Conservation (phyloP, 2,329 filamentous ascomycete species). For the Bipolaris victoriae region DNA sequence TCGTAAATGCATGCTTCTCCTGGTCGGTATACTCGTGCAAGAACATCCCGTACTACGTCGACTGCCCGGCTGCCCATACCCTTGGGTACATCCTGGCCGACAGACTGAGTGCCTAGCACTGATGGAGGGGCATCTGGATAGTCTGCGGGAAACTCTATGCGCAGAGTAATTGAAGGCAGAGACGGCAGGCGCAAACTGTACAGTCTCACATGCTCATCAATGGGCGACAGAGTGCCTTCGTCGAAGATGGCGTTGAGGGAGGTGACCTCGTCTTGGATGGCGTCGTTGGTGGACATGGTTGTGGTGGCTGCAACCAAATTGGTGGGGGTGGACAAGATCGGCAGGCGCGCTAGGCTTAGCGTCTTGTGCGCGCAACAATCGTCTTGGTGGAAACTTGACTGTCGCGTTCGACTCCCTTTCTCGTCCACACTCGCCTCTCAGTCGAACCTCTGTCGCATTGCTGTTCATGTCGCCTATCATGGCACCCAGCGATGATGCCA, state of each 20-base stretch:
- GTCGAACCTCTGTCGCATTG: slow-evolving; percentile 11
- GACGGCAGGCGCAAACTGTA: slow-evolving; percentile 69
- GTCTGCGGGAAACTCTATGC: slow-evolving; percentile 69
- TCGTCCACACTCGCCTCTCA: slow-evolving; percentile 7
- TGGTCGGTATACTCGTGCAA: slow-evolving; percentile 71
- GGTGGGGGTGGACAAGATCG: slow-evolving; percentile 20
- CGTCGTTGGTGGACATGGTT: slow-evolving; percentile 40
- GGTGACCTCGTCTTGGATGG: slow-evolving; percentile 74
- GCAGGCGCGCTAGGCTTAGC: slow-evolving; percentile 19
- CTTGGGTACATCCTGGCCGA: slow-evolving; percentile 69
- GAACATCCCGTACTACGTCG: slow-evolving; percentile 69
- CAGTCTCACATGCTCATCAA: slow-evolving; percentile 36
- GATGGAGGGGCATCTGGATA: slow-evolving; percentile 79
- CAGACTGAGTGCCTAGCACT: slow-evolving; percentile 79
- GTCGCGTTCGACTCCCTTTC: slow-evolving; percentile 3
- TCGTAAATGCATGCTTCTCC: slow-evolving; percentile 89
- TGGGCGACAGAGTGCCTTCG: slow-evolving; percentile 62
- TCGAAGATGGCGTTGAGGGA: slow-evolving; percentile 87
- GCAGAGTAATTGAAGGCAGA: slow-evolving; percentile 60
- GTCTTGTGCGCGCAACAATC: not conserved
- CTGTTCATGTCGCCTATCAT: slow-evolving; percentile 17
- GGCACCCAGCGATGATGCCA: slow-evolving; percentile 30
- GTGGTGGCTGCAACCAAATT: slow-evolving; percentile 17
- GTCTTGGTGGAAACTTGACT: slow-evolving; percentile 15
- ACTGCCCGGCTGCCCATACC: slow-evolving; percentile 76